phyloP scores from a whole-genome alignment of 208 protist genomes.

The Perkinsela sp. region DNA sequence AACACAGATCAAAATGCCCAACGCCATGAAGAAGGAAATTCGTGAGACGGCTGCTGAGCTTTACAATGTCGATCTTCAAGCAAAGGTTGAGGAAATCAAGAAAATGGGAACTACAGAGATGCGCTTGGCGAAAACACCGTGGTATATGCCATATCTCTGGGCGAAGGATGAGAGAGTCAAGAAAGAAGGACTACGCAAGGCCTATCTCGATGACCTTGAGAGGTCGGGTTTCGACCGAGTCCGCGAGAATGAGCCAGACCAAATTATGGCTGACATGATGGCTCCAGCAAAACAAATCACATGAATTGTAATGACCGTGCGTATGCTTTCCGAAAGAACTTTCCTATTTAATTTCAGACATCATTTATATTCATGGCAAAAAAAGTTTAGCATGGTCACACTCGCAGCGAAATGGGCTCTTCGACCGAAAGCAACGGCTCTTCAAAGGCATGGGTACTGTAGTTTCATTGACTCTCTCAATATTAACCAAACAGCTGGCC shows the following conservation, averaged over 20 bases:
- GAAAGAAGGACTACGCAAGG: background rate
- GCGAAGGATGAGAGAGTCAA: constrained; percentile 34
- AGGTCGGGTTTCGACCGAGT: background rate
- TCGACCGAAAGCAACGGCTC: too few relatives aligned
- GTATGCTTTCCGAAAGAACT: background rate
- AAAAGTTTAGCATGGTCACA: too few relatives aligned
- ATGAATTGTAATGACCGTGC: background rate
- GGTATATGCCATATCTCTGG: constrained; percentile 73
- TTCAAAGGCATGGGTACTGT: too few relatives aligned
- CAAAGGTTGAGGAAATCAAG: constrained; percentile 53
- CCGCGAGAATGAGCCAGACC: background rate
- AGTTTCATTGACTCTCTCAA: background rate
- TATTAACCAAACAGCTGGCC: background rate
- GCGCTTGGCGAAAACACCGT: constrained; percentile 54
- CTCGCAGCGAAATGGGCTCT: too few relatives aligned
- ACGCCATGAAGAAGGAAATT: constrained; percentile 25
- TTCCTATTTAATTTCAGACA: too few relatives aligned
- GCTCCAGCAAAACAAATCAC: background rate
- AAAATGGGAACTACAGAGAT: constrained; percentile 61
- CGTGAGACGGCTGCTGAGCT: constrained; percentile 26
- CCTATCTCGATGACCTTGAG: background rate
- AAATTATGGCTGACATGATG: background rate
- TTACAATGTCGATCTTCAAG: constrained; percentile 22
- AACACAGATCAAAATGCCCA: constrained; percentile 37
- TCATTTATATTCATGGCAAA: too few relatives aligned